A percentile compares a stretch with the other conserved stretches of the same genome.
phyloP scores from a whole-genome alignment of 1,139 yeast species.

The Pneumocystis murina region DNA sequence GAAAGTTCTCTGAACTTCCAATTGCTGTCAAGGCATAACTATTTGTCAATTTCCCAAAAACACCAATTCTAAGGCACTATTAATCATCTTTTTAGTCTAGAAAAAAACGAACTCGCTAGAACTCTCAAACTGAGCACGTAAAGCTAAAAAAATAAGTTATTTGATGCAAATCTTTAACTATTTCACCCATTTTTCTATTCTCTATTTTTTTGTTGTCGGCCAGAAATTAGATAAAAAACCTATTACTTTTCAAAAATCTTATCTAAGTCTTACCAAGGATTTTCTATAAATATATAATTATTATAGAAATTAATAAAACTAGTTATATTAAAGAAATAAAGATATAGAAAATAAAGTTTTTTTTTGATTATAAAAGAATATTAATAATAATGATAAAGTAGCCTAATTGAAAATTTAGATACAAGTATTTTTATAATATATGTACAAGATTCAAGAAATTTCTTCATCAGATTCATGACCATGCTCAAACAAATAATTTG shows the following conservation, averaged over 20 bases:
- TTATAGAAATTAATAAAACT: too few relatives aligned
- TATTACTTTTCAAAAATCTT: too few relatives aligned
- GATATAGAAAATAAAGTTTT: too few relatives aligned
- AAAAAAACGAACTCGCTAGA: slow-evolving; percentile 51
- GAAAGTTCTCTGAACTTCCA: slow-evolving; percentile 96
- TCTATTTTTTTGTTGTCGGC: not conserved
- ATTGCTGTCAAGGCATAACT: slow-evolving; percentile 92
- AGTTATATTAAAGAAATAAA: too few relatives aligned
- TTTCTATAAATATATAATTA: too few relatives aligned
- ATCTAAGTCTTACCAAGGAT: too few relatives aligned
- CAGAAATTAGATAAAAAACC: too few relatives aligned
- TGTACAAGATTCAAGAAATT: not conserved
- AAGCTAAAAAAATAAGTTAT: slow-evolving; percentile 29
- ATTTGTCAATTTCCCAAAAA: slow-evolving; percentile 89
- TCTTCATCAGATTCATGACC: slow-evolving; percentile 21
- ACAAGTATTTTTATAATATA: not conserved
- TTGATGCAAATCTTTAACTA: not conserved
- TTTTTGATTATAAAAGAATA: too few relatives aligned
- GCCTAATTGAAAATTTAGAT: not conserved
- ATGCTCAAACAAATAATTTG: slow-evolving; percentile 13
- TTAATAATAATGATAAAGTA: not conserved
- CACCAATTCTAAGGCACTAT: slow-evolving; percentile 47
- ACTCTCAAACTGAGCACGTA: slow-evolving; percentile 73
- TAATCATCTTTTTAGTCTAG: not conserved
- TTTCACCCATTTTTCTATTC: not conserved